Conservation (phyloP, 139 green algal species). For the Tetradesmus lagerheimii region DNA sequence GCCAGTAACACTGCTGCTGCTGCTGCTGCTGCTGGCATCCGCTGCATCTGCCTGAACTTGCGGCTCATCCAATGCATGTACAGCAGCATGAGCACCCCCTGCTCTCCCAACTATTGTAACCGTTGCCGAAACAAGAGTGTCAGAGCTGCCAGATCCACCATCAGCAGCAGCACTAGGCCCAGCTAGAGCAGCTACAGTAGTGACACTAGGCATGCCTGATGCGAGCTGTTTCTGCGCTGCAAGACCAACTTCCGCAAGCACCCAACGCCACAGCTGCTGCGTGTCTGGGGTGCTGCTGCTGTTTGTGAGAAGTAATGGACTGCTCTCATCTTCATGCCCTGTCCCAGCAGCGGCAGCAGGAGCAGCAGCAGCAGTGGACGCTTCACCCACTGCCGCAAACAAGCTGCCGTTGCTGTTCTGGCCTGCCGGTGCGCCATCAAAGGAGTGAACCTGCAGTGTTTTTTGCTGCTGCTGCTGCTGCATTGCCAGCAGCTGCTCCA, state of each 20-base stretch:
- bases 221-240: conserved; percentile 42
- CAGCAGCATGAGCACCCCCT: neutral
- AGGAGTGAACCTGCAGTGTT: neutral
- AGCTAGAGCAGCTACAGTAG: neutral
- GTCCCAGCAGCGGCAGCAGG: too few relatives aligned
- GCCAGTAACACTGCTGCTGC: neutral
- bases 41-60: neutral
- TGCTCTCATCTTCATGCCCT: neutral
- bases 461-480: conserved; percentile 16
- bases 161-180: neutral
- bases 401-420: neutral
- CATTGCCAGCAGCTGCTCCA: neutral
- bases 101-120: neutral
- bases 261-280: neutral
- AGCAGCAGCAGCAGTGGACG: neutral
- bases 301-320: neutral
- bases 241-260: conserved; percentile 40
- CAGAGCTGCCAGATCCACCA: neutral
- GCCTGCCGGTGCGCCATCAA: neutral
- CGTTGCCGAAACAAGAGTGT: neutral
- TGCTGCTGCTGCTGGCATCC: neutral
- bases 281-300: neutral
- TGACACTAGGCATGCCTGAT: neutral
- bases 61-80: neutral
- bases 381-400: neutral